phyloP scores from a whole-genome alignment of 2,329 filamentous ascomycete species.

The Emmonsia crescens region DNA sequence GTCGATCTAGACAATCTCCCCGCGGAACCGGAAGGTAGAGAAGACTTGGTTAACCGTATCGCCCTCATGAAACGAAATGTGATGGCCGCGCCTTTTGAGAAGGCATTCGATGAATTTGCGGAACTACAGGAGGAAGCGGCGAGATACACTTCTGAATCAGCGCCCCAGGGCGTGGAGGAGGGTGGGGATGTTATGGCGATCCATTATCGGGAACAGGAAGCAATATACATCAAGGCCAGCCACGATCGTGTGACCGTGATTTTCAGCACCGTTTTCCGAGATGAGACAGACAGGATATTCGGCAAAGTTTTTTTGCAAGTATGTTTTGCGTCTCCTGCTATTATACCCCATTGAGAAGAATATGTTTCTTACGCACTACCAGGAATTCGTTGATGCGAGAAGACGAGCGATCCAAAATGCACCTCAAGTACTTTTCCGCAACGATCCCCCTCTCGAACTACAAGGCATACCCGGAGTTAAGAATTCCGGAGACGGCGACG shows the following conservation, averaged over 20 bases:
- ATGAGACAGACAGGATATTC: conserved; percentile 95
- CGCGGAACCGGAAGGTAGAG: conserved; percentile 68
- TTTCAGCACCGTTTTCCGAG: conserved; percentile 94
- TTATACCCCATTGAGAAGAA: background rate
- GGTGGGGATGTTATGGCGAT: conserved; percentile 91
- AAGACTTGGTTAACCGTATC: conserved; percentile 77
- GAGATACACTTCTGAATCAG: conserved; percentile 86
- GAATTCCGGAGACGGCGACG: conserved; percentile 64
- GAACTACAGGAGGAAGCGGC: conserved; percentile 76
- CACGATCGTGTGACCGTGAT: conserved; percentile 97
- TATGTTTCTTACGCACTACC: conserved; percentile 3
- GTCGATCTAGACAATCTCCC: conserved; percentile 85
- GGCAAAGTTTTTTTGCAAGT: conserved; percentile 92
- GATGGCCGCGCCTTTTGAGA: conserved; percentile 97
- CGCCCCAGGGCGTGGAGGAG: conserved; percentile 79
- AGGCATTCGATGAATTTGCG: conserved; percentile 89
- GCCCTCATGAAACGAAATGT: conserved; percentile 93
- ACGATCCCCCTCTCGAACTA: conserved; percentile 85
- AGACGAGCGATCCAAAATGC: conserved; percentile 92
- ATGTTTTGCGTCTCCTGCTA: conserved; percentile 4
- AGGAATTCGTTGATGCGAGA: conserved; percentile 92
- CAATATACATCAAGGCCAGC: conserved; percentile 96
- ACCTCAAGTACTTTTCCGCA: conserved; percentile 91
- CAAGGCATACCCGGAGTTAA: conserved; percentile 76
- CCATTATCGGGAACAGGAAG: conserved; percentile 97